Evolutionary conservation across 225 moss, liverwort and hornwort genomes (phyloP).

Genomic region (Bryum argenteum): DNA sequence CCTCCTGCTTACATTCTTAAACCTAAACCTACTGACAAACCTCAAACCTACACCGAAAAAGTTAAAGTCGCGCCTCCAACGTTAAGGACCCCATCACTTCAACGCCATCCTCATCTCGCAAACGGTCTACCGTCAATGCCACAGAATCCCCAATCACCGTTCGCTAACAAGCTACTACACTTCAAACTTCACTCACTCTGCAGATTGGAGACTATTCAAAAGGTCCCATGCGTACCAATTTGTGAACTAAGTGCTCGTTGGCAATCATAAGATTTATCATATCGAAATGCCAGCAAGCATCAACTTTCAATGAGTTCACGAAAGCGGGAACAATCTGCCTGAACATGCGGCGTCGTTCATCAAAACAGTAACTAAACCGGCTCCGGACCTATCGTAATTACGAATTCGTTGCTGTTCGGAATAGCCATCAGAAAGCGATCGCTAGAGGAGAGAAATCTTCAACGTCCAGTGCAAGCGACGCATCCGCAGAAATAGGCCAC

Average conservation of each 20-base stretch:
- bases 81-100: neutral
- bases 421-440: conserved; percentile 13
- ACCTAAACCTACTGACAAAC: conserved; percentile 16
- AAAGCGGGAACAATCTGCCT: neutral
- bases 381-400: neutral
- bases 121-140: neutral
- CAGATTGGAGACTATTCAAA: neutral
- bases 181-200: neutral
- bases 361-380: neutral
- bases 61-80: neutral
- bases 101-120: neutral
- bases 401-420: neutral
- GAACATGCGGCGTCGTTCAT: neutral
- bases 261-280: neutral
- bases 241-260: neutral
- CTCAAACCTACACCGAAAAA: neutral
- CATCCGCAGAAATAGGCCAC: too few relatives aligned
- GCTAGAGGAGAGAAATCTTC: too few relatives aligned
- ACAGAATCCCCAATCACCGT: neutral
- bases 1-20: conserved; percentile 2
- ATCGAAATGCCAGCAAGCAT: neutral
- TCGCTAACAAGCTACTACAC: neutral
- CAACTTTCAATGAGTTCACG: conserved; percentile 5
- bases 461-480: too few relatives aligned
- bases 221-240: neutral